Evolutionary conservation across 331 rosid species (phyloP).

Genomic region (Erythrophleum ivorense): DNA sequence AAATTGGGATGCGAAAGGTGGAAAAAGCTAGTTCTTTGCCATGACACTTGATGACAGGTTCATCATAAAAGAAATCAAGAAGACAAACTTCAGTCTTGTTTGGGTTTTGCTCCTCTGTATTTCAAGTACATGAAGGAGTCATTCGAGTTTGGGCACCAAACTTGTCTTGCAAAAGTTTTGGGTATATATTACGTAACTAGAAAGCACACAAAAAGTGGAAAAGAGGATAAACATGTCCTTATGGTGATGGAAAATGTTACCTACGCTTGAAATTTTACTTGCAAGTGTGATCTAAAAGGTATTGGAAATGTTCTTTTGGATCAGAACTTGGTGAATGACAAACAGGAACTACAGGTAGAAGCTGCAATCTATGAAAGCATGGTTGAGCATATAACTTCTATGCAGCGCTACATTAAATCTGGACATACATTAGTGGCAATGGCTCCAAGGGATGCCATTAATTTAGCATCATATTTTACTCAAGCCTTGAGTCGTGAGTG

Average conservation of each 20-base stretch:
- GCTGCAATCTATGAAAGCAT: no score
- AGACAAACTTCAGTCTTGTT: conserved; percentile 84
- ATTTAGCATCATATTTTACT: no score
- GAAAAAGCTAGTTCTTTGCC: conserved; percentile 89
- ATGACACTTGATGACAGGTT: conserved; percentile 96
- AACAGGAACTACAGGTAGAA: no score
- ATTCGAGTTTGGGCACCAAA: conserved; percentile 84
- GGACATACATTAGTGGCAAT: no score
- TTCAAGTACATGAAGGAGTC: conserved; percentile 82
- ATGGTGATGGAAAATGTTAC: conserved; percentile 98
- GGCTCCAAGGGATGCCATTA: no score
- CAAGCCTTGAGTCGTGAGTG: no score
- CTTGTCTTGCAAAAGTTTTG: conserved; percentile 93
- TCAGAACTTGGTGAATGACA: conserved; percentile 98
- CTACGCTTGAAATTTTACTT: conserved; percentile 72
- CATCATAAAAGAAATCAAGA: conserved; percentile 94
- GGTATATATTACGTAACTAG: conserved; percentile 93
- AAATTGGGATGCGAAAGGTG: conserved; percentile 97
- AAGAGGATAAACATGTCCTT: conserved; percentile 82
- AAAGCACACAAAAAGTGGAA: conserved; percentile 74
- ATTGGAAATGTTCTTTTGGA: conserved; percentile 94
- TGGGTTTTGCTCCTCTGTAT: conserved; percentile 81
- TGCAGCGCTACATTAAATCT: no score
- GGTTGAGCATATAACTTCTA: no score
- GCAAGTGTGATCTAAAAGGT: conserved; percentile 97